A percentile compares a stretch with the other conserved stretches of the same genome.
phyloP scores from a whole-genome alignment of 2,329 filamentous ascomycete genomes.

The Stemphylium vesicarium region DNA sequence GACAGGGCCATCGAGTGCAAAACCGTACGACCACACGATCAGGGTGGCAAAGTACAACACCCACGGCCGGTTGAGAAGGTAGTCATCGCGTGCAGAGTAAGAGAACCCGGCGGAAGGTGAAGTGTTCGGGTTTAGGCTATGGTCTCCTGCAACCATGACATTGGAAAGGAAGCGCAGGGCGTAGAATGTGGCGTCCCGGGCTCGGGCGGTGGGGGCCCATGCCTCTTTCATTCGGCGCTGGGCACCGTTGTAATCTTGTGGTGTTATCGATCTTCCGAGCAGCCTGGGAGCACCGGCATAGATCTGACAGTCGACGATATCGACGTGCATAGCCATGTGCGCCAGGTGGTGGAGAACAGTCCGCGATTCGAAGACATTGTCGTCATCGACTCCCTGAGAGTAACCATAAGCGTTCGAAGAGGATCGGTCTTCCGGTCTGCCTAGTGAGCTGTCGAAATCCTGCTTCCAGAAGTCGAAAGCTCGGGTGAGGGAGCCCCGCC shows the following conservation, averaged over 20 bases:
- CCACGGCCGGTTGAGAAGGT: conserved; percentile 90
- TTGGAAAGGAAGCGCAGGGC: conserved; percentile 86
- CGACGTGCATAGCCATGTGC: conserved; percentile 97
- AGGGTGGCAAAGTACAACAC: conserved; percentile 91
- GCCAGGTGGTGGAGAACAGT: conserved; percentile 92
- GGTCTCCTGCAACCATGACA: conserved; percentile 71
- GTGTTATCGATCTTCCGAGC: conserved; percentile 82
- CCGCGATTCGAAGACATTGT: conserved; percentile 83
- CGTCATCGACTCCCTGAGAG: conserved; percentile 56
- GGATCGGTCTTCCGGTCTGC: conserved; percentile 56
- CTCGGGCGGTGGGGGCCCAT: conserved; percentile 89
- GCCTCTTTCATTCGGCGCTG: conserved; percentile 82
- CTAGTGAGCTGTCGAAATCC: conserved; percentile 84
- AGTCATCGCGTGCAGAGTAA: conserved; percentile 87
- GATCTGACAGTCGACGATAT: conserved; percentile 97
- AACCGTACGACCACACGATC: conserved; percentile 95
- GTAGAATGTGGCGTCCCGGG: conserved; percentile 90
- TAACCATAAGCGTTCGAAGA: conserved; percentile 40
- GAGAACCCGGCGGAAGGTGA: conserved; percentile 45
- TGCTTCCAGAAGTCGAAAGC: conserved; percentile 94
- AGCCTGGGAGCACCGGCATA: conserved; percentile 87
- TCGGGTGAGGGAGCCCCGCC: conserved; percentile 81
- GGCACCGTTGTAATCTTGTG: conserved; percentile 79
- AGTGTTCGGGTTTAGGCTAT: conserved; percentile 41
- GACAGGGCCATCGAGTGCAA: conserved; percentile 82